Conservation (phyloP, 805 yeast genomes). For the Phaffomyces thermotolerans region DNA sequence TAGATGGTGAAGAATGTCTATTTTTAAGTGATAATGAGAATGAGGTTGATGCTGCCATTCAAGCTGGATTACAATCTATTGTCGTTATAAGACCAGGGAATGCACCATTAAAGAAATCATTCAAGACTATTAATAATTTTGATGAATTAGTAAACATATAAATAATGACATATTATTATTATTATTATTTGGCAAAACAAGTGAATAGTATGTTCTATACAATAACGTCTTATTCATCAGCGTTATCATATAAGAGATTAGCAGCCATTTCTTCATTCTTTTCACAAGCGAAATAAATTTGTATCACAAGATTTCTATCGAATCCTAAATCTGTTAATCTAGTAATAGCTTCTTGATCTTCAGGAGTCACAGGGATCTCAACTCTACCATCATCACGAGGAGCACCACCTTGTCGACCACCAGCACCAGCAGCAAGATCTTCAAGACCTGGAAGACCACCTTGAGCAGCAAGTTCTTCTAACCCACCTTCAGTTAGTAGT, state of each 20-base stretch:
- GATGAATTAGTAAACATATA: constrained; percentile 16
- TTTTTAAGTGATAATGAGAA: constrained; percentile 76
- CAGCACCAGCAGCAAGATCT: constrained; percentile 28
- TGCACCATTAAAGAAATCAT: constrained; percentile 32
- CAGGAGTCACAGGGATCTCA: constrained; percentile 61
- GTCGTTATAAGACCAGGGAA: constrained; percentile 77
- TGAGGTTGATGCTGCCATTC: constrained; percentile 71
- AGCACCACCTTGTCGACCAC: constrained; percentile 20
- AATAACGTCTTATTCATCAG: constrained; percentile 18
- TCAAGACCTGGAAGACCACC: constrained; percentile 22
- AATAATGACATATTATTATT: background rate
- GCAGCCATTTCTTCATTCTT: constrained; percentile 97
- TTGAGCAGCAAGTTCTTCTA: constrained; percentile 20
- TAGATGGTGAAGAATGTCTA: constrained; percentile 31
- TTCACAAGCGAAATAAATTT: constrained; percentile 96
- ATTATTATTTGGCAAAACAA: too few species aligned
- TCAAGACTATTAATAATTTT: constrained; percentile 26
- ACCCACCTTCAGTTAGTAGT: constrained; percentile 42
- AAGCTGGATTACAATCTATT: constrained; percentile 51
- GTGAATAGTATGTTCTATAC: background rate
- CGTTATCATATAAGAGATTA: constrained; percentile 65
- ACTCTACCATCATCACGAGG: constrained; percentile 27
- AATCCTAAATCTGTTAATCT: constrained; percentile 92
- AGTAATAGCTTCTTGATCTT: constrained; percentile 82
- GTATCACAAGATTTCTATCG: constrained; percentile 78